Conservation (phyloP, 2,329 filamentous ascomycete genomes). For the Triangularia verruculosa region DNA sequence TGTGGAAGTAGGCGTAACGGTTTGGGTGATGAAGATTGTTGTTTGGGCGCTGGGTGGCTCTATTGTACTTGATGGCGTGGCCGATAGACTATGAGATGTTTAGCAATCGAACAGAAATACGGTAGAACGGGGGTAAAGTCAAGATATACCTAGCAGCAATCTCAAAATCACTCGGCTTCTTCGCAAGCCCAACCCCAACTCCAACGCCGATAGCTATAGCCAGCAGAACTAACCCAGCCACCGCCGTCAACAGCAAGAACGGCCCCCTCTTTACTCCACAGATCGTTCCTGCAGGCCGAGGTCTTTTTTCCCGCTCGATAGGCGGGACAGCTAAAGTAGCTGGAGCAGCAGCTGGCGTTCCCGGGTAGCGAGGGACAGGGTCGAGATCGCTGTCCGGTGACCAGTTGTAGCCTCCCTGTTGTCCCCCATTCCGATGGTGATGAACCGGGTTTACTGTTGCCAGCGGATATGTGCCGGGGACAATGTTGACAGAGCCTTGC, state of each 20-base stretch:
- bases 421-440: neutral
- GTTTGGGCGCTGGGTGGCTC: neutral
- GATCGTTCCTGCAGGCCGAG: slow-evolving; percentile 3
- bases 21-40: neutral
- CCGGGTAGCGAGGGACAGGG: slow-evolving; percentile 15
- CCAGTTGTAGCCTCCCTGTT: slow-evolving; percentile 1
- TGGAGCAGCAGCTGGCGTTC: slow-evolving; percentile 7
- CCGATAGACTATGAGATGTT: neutral
- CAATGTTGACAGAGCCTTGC: neutral
- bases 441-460: neutral
- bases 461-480: neutral
- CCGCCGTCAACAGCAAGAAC: slow-evolving; percentile 11
- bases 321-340: slow-evolving; percentile 8
- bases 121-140: no score
- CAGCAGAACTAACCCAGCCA: slow-evolving; percentile 14
- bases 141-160: slow-evolving; percentile 1
- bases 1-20: neutral
- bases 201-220: slow-evolving; percentile 21
- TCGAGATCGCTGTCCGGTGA: slow-evolving; percentile 3
- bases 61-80: neutral
- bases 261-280: slow-evolving; percentile 14
- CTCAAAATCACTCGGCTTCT: slow-evolving; percentile 5
- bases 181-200: slow-evolving; percentile 17
- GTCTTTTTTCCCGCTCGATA: neutral
- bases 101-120: no score